phyloP scores from a whole-genome alignment of 805 yeast genomes.

The Wickerhamiella australiensis region DNA sequence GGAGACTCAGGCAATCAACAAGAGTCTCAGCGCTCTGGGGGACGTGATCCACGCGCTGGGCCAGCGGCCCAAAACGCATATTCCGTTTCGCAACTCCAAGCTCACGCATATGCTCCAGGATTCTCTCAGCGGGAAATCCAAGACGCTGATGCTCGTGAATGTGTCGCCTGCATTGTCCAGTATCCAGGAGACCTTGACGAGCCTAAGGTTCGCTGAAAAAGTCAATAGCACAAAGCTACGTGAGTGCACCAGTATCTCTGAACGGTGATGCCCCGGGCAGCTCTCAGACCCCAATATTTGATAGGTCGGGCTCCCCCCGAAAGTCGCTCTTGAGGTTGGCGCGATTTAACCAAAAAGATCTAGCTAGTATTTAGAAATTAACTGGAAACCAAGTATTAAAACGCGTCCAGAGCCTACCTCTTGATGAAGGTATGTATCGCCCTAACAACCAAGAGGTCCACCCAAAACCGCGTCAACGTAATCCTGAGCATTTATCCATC shows the following conservation, averaged over 20 bases:
- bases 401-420: background rate
- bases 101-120: conserved; percentile 74
- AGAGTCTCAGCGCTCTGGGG: conserved; percentile 75
- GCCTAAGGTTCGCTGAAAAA: conserved; percentile 76
- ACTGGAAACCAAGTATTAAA: background rate
- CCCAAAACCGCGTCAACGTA: background rate
- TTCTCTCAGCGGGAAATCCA: conserved; percentile 74
- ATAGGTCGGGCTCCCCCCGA: no score
- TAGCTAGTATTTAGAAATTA: background rate
- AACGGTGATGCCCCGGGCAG: no score
- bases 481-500: background rate
- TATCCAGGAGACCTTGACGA: conserved; percentile 66
- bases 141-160: conserved; percentile 88
- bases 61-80: conserved; percentile 33
- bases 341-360: background rate
- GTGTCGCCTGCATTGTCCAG: conserved; percentile 55
- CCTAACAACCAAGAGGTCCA: background rate
- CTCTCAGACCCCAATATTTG: no score
- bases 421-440: background rate
- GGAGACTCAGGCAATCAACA: conserved; percentile 84
- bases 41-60: conserved; percentile 74
- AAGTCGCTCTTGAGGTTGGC: background rate
- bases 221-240: conserved; percentile 17
- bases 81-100: conserved; percentile 61
- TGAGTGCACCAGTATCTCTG: background rate